Base-by-base conservation (phyloP, 2,329 filamentous ascomycete genomes). In the Davidsoniella virescens region DNA sequence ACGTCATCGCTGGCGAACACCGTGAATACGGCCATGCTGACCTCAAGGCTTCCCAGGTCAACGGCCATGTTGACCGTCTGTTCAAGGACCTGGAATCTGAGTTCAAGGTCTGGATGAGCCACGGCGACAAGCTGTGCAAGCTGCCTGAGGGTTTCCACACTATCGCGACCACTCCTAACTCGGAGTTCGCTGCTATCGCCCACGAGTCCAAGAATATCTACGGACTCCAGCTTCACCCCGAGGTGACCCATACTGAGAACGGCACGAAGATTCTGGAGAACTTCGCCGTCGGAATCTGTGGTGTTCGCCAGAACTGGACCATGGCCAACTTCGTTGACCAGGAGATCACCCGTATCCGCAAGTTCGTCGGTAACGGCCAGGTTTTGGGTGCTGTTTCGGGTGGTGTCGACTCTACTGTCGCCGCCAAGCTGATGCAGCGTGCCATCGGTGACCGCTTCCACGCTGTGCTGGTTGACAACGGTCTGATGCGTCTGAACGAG, bases 401-500 rank as follows among this genome's bases (percentile, higher is more conserved):
- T 56, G 88, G 88, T 59, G 88, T 95, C 14, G 88, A 95, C 64
- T 84, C 78, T 9, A 95, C 88, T 2, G 88, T 95, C 9, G 87
- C 82, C 1, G 85, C 86, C 0, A 84, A 80, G 64, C 72, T 95
- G 17, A 90, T 94, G 84, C 73, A 82, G 57, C 79, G 87, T 60
- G 87, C 87, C 5, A 94, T 95, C 61, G 72, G 67, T 52, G 80
- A 87, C 60, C 75, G 87, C 14, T 93, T 94, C 69, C 76, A 88
- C 57, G 86, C 87, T 14, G 76, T 93, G 26, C 74, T 94, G 17
- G 79, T 95, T 6, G 82, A 96, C 67, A 94, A 84, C 57, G 87
- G 86, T 55, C 71, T 87, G 48, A 80, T 98, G 74, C 79, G 92
- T 38, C 71, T 92, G 26, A 81, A 94, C 60, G 92, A 96, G 65